A percentile compares a stretch with the other conserved stretches of the same genome.
Conservation (phyloP, 73 alveolate species). For the Breviolum minutum region DNA sequence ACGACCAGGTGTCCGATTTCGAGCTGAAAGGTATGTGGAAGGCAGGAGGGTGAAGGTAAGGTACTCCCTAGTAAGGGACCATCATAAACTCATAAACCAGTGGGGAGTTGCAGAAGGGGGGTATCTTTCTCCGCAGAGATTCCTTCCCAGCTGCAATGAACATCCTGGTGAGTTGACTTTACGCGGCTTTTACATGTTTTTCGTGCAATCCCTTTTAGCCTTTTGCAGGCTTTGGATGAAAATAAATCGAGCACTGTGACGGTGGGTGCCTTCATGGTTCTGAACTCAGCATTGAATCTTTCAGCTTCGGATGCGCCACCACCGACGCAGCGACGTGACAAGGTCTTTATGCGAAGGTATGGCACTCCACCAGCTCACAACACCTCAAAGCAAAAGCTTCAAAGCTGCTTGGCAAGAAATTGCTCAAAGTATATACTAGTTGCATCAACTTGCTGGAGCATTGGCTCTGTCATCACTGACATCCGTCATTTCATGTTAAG, state of each 20-base stretch:
- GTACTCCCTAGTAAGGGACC: neutral
- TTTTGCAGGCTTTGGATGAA: conserved; percentile 67
- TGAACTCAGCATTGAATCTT: neutral
- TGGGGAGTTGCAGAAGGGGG: too few relatives aligned
- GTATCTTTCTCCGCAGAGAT: too few relatives aligned
- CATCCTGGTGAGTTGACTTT: neutral
- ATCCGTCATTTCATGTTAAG: too few relatives aligned
- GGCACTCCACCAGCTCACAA: conserved; percentile 3
- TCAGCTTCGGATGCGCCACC: neutral
- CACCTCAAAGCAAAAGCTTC: conserved; percentile 1
- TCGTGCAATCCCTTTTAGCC: too few relatives aligned
- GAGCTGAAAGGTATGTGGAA: conserved; percentile 84
- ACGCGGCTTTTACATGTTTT: too few relatives aligned
- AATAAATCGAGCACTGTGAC: conserved; percentile 74
- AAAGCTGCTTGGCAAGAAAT: conserved; percentile 24
- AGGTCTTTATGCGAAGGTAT: conserved; percentile 87
- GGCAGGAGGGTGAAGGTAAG: neutral
- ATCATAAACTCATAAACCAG: too few relatives aligned
- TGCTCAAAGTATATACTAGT: too few relatives aligned
- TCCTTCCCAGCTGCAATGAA: neutral
- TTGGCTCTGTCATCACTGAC: too few relatives aligned
- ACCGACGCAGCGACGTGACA: neutral
- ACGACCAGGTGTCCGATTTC: conserved; percentile 52
- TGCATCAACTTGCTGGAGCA: too few relatives aligned
- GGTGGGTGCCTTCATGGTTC: conserved; percentile 65